Conservation (phyloP, 2,329 filamentous ascomycete species). For the Mycosphaerella arachidis region DNA sequence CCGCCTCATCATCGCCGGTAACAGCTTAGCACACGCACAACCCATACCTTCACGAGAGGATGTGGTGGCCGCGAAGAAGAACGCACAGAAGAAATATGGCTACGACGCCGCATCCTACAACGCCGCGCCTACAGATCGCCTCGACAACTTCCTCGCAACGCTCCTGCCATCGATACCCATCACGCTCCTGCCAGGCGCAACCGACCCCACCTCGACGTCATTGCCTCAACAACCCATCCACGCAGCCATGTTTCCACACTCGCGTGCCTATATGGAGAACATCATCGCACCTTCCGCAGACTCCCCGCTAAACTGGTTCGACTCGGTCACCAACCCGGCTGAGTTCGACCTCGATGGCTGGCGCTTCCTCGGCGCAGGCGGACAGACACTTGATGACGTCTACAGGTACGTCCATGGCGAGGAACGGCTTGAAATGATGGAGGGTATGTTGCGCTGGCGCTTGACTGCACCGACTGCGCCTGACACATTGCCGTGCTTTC, state of each 20-base stretch:
- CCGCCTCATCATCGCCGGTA: constrained; percentile 84
- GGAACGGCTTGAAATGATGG: constrained; percentile 82
- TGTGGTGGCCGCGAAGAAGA: constrained; percentile 39
- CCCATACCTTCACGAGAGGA: constrained; percentile 47
- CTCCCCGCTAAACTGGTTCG: constrained; percentile 63
- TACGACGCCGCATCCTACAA: constrained; percentile 91
- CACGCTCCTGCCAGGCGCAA: constrained; percentile 77
- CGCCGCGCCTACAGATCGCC: constrained; percentile 71
- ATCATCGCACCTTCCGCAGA: constrained; percentile 30
- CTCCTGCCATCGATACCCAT: constrained; percentile 82
- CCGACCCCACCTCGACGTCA: constrained; percentile 83
- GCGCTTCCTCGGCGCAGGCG: constrained; percentile 78
- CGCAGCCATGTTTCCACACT: constrained; percentile 78
- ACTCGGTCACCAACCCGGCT: constrained; percentile 89
- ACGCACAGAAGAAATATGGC: constrained; percentile 76
- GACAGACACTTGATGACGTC: constrained; percentile 90
- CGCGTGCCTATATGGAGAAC: constrained; percentile 61
- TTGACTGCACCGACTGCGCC: constrained; percentile 89
- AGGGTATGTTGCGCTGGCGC: constrained; percentile 88
- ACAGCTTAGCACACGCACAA: constrained; percentile 62
- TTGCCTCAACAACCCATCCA: constrained; percentile 93
- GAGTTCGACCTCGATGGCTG: constrained; percentile 87
- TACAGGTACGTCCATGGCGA: constrained; percentile 78
- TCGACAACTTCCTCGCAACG: constrained; percentile 77
- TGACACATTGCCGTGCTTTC: constrained; percentile 94